These are phyloP conservation scores for Zygosaccharomyces bisporus DNA, from an alignment of 805 yeast species.

Conservation along the genomic window DNA sequence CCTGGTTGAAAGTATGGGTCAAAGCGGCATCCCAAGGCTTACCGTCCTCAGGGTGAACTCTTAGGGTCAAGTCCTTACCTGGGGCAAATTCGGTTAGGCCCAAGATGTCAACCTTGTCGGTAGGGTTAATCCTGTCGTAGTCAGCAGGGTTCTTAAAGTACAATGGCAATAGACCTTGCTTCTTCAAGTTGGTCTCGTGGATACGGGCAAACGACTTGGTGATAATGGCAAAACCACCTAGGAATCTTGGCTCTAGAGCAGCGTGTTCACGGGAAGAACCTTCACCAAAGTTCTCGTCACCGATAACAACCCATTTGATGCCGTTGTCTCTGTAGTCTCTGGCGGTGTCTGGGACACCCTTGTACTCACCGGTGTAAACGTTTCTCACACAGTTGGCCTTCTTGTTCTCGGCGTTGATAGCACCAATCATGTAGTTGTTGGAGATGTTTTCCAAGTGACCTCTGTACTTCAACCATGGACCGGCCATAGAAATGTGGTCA, in stretches of 20 bases:
- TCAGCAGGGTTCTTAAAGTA: constrained; percentile 86
- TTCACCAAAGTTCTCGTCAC: constrained; percentile 99
- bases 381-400: constrained; percentile 90
- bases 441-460: constrained; percentile 99
- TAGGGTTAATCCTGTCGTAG: constrained; percentile 90
- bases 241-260: constrained; percentile 98
- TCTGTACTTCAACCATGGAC: constrained; percentile 99
- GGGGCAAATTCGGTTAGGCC: constrained; percentile 87
- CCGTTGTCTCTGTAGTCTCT: constrained; percentile 91
- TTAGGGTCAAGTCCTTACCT: constrained; percentile 83
- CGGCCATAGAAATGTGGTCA: constrained; percentile 99
- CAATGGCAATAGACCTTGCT: constrained; percentile 97
- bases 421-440: constrained; percentile 99
- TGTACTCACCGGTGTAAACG: constrained; percentile 86
- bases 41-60: constrained; percentile 69
- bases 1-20: constrained; percentile 92
- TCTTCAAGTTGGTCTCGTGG: constrained; percentile 99
- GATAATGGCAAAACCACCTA: constrained; percentile 97
- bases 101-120: constrained; percentile 81
- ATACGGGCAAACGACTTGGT: constrained; percentile 98
- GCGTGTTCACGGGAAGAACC: constrained; percentile 99
- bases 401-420: constrained; percentile 92
- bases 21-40: constrained; percentile 83
- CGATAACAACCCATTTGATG: constrained; percentile 93
- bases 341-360: constrained; percentile 96